Conservation (phyloP, 2,329 filamentous ascomycete genomes). For the Ophiostoma angusticollis region DNA sequence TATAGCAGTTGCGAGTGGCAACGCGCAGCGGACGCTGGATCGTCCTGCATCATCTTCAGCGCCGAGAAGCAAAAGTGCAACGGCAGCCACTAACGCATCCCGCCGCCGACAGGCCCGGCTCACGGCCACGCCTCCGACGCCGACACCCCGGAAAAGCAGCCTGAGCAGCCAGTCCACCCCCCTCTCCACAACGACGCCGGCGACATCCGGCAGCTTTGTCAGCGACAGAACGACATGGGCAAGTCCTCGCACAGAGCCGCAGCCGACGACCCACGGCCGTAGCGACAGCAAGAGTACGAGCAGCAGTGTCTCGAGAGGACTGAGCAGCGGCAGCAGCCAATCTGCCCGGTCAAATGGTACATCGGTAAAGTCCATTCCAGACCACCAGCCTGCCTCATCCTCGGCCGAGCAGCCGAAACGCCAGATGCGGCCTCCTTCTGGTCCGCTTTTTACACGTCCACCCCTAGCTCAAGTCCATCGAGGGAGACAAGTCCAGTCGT, state of each 20-base stretch:
- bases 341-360: background rate
- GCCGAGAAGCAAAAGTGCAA: background rate
- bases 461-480: no score
- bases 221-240: background rate
- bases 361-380: background rate
- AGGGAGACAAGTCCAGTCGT: no score
- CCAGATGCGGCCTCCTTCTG: no score
- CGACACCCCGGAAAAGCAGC: background rate
- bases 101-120: background rate
- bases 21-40: no score
- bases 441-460: no score
- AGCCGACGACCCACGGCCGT: background rate
- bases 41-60: background rate
- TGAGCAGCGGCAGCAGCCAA: background rate
- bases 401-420: background rate
- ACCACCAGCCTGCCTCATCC: background rate
- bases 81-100: slow-evolving; percentile 1
- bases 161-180: background rate
- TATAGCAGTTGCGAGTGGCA: no score
- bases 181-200: background rate
- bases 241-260: background rate
- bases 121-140: background rate
- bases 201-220: background rate
- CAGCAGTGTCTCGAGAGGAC: background rate
- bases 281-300: background rate